Evolutionary conservation across 1,139 yeast species (phyloP).

Genomic region (Sugiyamaella pinicola): DNA sequence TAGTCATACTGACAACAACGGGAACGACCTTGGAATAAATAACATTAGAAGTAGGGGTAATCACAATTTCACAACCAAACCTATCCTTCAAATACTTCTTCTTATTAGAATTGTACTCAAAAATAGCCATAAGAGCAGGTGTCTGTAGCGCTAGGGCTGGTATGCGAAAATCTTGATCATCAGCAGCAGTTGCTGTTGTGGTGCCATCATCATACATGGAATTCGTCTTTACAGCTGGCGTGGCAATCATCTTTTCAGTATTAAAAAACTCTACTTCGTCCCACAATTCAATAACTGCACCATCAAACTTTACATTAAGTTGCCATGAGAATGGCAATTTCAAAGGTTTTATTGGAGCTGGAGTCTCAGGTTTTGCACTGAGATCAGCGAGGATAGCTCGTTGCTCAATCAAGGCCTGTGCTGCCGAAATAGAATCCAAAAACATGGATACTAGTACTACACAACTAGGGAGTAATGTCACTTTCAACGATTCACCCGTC

Average conservation of each 20-base stretch:
- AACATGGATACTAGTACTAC: slow-evolving; percentile 34
- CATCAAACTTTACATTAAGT: slow-evolving; percentile 33
- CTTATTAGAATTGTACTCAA: slow-evolving; percentile 46
- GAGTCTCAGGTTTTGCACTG: slow-evolving; percentile 7
- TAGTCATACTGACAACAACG: slow-evolving; percentile 57
- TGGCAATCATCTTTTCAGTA: slow-evolving; percentile 3
- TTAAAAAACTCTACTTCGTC: slow-evolving; percentile 31
- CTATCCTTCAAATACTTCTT: slow-evolving; percentile 47
- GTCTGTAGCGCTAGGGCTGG: slow-evolving; percentile 69
- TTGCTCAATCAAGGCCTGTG: slow-evolving; percentile 17
- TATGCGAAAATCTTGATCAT: background rate
- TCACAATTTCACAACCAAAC: slow-evolving; percentile 56
- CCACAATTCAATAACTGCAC: slow-evolving; percentile 37
- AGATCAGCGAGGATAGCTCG: slow-evolving; percentile 14
- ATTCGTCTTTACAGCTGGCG: slow-evolving; percentile 3
- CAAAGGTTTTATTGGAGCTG: slow-evolving; percentile 22
- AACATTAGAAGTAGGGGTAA: slow-evolving; percentile 73
- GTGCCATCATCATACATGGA: slow-evolving; percentile 10
- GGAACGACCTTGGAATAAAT: slow-evolving; percentile 79
- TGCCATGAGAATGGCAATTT: slow-evolving; percentile 35
- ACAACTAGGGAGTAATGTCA: slow-evolving; percentile 39
- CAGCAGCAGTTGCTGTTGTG: background rate
- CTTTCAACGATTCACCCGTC: slow-evolving; percentile 39
- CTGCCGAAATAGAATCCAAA: slow-evolving; percentile 27
- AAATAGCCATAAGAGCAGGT: slow-evolving; percentile 69